Conservation (phyloP, 1,139 yeast species). For the Yarrowia galli region DNA sequence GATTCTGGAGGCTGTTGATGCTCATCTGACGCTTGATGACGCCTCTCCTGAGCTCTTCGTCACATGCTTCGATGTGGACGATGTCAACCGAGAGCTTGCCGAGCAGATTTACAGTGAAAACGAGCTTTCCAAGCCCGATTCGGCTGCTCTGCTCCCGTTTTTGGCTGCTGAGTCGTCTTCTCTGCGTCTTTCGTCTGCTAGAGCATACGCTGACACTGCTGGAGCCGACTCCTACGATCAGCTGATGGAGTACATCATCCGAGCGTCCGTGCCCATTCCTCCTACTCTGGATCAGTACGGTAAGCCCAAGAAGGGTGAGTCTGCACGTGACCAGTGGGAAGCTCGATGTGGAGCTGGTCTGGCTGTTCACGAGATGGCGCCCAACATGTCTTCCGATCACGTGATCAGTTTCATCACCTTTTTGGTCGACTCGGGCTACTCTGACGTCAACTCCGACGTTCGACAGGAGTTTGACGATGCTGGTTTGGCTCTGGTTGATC, state of each 20-base stretch:
- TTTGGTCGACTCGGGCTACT: conserved; percentile 69
- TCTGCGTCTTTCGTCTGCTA: conserved; percentile 70
- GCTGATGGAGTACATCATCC: conserved; percentile 63
- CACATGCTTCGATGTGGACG: conserved; percentile 76
- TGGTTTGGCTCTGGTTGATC: conserved; percentile 74
- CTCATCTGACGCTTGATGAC: conserved; percentile 79
- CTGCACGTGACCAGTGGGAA: conserved; percentile 81
- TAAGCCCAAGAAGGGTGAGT: conserved; percentile 67
- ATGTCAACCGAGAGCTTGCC: conserved; percentile 69
- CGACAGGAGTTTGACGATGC: conserved; percentile 87
- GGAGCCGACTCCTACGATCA: conserved; percentile 54
- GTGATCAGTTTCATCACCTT: conserved; percentile 64
- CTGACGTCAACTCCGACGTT: conserved; percentile 75
- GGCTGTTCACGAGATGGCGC: conserved; percentile 65
- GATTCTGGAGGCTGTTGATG: conserved; percentile 81
- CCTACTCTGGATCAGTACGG: conserved; percentile 82
- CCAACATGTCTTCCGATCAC: conserved; percentile 52
- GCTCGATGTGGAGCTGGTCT: conserved; percentile 82
- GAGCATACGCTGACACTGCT: conserved; percentile 63
- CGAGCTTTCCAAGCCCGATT: conserved; percentile 58
- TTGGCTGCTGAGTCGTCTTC: conserved; percentile 42
- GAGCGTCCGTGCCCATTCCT: conserved; percentile 75
- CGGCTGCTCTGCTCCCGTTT: conserved; percentile 42
- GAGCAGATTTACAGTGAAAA: conserved; percentile 86
- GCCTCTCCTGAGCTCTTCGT: conserved; percentile 78